Conservation (phyloP, 2,329 filamentous ascomycete species). For the Pestalotiopsis fici region DNA sequence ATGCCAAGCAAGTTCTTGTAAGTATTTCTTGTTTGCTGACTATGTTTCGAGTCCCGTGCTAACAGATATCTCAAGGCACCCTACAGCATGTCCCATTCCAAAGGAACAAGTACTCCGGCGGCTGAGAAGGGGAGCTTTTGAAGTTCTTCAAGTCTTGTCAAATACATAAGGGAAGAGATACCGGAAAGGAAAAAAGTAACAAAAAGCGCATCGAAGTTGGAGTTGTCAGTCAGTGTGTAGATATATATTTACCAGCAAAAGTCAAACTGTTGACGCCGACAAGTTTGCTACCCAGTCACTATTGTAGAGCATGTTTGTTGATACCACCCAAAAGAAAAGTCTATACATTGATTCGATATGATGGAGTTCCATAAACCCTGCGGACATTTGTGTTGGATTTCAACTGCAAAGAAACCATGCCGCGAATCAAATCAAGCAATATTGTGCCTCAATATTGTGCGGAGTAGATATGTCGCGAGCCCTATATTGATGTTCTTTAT, state of each 20-base stretch:
- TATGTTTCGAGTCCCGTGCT: slow-evolving; percentile 10
- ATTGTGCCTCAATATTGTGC: no score
- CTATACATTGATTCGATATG: no score
- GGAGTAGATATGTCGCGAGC: no score
- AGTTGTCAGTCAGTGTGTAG: background rate
- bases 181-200: background rate
- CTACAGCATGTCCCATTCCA: slow-evolving; percentile 70
- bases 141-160: background rate
- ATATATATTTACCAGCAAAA: background rate
- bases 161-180: background rate
- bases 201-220: background rate
- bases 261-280: background rate
- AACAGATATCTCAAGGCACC: slow-evolving; percentile 52
- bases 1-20: slow-evolving; percentile 93
- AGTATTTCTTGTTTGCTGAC: slow-evolving; percentile 31
- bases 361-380: no score
- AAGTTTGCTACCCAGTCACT: background rate
- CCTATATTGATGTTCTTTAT: no score
- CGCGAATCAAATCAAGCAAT: no score
- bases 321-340: no score
- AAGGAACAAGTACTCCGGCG: slow-evolving; percentile 61
- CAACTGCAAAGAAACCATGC: no score
- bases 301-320: background rate
- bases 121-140: slow-evolving; percentile 30
- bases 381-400: no score